Evolutionary conservation across 331 rosid genomes (phyloP), one percentile per base, ranked within the genome.

Genomic region (Rhamnella rubrinervis): DNA sequence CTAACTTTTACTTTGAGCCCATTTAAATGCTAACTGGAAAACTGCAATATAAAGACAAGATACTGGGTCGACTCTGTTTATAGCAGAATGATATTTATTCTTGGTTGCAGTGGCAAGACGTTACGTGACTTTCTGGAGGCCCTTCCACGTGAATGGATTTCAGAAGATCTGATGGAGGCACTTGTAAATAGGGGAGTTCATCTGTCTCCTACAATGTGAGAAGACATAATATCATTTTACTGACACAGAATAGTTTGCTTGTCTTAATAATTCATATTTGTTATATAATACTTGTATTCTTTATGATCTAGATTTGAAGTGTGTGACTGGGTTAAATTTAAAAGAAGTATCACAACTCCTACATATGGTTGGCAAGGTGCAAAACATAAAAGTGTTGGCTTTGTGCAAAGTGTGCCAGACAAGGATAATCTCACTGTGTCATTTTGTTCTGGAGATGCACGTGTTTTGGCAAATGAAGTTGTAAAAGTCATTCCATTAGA

Each of bases 141-240:
- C 62, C 93, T 95, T 76, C 97, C 97, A 35, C 88, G 95, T 71
- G 98, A 91, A 78, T 91, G 97, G 96, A 79, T 95, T 65, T 95
- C 93, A 50, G 98, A 95, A 82, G 96, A 95, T 87, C 78, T 95
- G 75, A 85, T 91, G 90, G 98, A 91, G 85, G 95, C 95, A 68
- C 93, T 95, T 39, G 50, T 73, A 61, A 75, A 68, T 59, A 87
- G 85, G 80, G 92, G 97, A 66, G 89, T 91, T 77, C 85, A 79
- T 84, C 78, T 95, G 58, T 91, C 93, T 73, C 87, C 87, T 66
- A 87, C 96, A 70, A 75, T 79, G 98, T 95, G 77, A 74, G 90
- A 63, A 60, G 39, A 80, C 68, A 58, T 65, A 31, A 63, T 64
- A 74, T 66, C 59, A 49, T 78, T 69, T 66, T 71, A 59, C 31